phyloP scores from a whole-genome alignment of 148 eudicot genomes.

The Arctostaphylos glauca region DNA sequence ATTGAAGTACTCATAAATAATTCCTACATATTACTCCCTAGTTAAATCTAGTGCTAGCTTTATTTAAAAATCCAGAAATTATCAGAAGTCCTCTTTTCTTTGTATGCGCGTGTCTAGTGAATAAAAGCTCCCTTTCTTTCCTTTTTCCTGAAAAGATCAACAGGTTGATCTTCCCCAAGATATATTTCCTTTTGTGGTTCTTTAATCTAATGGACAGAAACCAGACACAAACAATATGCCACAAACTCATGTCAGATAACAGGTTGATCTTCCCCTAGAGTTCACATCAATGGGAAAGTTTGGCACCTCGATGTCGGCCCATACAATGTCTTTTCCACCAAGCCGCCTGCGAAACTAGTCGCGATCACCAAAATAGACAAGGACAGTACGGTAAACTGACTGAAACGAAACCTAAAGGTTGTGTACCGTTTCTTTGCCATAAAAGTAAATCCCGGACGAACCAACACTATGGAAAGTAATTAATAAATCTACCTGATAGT shows the following conservation, averaged over 20 bases:
- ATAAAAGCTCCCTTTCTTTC: background rate
- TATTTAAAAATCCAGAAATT: background rate
- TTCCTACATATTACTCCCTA: no score
- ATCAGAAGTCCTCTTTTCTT: background rate
- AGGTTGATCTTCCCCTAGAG: no score
- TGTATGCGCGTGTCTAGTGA: background rate
- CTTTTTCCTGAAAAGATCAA: background rate
- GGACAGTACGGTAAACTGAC: background rate
- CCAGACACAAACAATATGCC: background rate
- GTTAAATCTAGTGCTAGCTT: no score
- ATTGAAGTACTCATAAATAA: background rate
- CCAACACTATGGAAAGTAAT: no score
- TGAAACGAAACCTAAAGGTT: background rate
- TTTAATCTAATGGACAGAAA: background rate
- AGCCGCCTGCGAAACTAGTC: background rate
- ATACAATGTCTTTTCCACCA: no score
- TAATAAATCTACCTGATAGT: no score
- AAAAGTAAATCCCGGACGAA: background rate
- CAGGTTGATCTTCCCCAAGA: no score
- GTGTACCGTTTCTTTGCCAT: background rate
- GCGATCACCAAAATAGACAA: background rate
- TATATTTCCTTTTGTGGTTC: background rate
- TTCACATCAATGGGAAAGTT: no score
- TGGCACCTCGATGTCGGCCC: no score
- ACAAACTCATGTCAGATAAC: no score